Conservation (phyloP, 2,329 filamentous ascomycete species). For the Fusarium sp. region DNA sequence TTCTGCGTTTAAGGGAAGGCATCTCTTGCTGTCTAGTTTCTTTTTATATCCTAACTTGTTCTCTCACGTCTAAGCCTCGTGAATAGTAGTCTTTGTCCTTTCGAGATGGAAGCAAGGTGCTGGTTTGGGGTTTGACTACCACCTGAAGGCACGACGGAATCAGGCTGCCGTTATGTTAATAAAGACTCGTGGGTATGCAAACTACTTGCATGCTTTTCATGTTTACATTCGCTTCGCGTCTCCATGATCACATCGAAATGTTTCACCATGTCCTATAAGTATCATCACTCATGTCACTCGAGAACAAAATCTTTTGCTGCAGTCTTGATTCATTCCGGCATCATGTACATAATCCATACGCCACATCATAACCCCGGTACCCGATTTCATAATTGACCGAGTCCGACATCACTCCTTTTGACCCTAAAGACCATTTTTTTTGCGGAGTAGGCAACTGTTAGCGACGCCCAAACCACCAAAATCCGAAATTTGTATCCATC, state of each 20-base stretch:
- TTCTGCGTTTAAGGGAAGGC: slow-evolving; percentile 16
- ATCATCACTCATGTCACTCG: not conserved
- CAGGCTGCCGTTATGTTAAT: slow-evolving; percentile 29
- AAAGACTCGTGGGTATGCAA: slow-evolving; percentile 36
- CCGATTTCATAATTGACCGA: slow-evolving; percentile 29
- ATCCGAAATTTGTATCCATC: slow-evolving; percentile 34
- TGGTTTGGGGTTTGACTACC: slow-evolving; percentile 3
- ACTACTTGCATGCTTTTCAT: slow-evolving; percentile 27
- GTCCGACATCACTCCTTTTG: slow-evolving; percentile 37
- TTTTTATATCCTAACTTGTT: not conserved
- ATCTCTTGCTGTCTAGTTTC: slow-evolving; percentile 4
- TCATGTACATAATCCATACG: slow-evolving; percentile 45
- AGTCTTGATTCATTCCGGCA: slow-evolving; percentile 45
- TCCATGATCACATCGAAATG: not conserved
- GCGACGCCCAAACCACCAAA: slow-evolving; percentile 33
- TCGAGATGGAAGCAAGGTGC: slow-evolving; percentile 11
- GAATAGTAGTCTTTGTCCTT: slow-evolving; percentile 3
- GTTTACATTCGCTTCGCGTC: not conserved
- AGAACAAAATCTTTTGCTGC: slow-evolving; percentile 2
- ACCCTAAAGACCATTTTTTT: slow-evolving; percentile 27
- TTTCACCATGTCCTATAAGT: not conserved
- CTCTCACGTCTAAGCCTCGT: slow-evolving; percentile 8
- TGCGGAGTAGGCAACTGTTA: slow-evolving; percentile 25
- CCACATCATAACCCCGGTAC: slow-evolving; percentile 40
- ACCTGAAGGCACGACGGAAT: slow-evolving; percentile 1